Percentiles rank a stretch among this genome's conserved stretches.
Evolutionary conservation across 1,139 yeast genomes (phyloP).

Genomic region (Debaryomyces sp.): DNA sequence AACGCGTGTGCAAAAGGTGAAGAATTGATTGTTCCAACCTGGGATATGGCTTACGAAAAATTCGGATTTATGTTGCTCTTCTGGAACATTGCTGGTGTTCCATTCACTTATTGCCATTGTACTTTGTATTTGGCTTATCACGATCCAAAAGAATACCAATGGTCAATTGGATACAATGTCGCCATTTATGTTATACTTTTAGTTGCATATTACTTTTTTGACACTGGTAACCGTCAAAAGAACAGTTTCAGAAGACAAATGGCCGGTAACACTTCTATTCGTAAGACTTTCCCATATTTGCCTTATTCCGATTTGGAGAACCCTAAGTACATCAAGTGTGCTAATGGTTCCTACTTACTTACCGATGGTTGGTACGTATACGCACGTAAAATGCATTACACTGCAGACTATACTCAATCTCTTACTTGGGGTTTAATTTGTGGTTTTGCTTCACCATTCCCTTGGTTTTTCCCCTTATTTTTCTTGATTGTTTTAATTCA

Average conservation of each 20-base stretch:
- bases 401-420: slow-evolving; percentile 90
- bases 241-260: slow-evolving; percentile 86
- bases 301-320: slow-evolving; percentile 80
- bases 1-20: slow-evolving; percentile 98
- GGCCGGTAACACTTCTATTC: slow-evolving; percentile 72
- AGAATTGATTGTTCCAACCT: slow-evolving; percentile 93
- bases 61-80: slow-evolving; percentile 97
- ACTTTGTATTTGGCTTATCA: slow-evolving; percentile 81
- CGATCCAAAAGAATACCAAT: slow-evolving; percentile 77
- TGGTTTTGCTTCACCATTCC: slow-evolving; percentile 85
- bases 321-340: slow-evolving; percentile 83
- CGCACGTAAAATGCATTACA: slow-evolving; percentile 93
- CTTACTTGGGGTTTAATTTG: slow-evolving; percentile 91
- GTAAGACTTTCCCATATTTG: slow-evolving; percentile 92
- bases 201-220: slow-evolving; percentile 87
- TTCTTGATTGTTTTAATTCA: slow-evolving; percentile 86
- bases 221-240: slow-evolving; percentile 94
- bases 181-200: slow-evolving; percentile 59
- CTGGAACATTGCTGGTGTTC: slow-evolving; percentile 99
- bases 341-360: slow-evolving; percentile 78
- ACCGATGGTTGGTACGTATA: slow-evolving; percentile 93
- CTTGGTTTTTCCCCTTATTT: slow-evolving; percentile 95
- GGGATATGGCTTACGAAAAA: slow-evolving; percentile 99
- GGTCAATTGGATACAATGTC: slow-evolving; percentile 64
- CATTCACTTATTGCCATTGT: slow-evolving; percentile 95